Percentiles rank a stretch among this genome's conserved stretches.
These are phyloP conservation scores for Fusarium neocosmosporiellum DNA, from an alignment of 2,329 filamentous ascomycete genomes.

Conservation along the genomic window DNA sequence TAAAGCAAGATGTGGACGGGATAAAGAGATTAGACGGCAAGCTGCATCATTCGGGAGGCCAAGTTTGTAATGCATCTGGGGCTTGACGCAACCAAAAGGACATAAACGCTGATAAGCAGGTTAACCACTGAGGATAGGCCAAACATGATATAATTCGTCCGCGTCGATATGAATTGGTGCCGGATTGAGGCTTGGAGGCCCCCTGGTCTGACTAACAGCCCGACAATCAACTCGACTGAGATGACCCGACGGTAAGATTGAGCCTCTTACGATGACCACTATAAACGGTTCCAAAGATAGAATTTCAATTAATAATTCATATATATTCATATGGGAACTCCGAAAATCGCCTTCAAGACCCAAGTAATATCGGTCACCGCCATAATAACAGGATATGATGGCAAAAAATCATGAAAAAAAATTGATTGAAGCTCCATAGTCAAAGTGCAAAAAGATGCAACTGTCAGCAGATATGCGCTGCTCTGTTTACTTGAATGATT, in stretches of 20 bases:
- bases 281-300: background rate
- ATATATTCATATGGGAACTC: background rate
- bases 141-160: background rate
- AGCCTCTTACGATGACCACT: background rate
- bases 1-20: background rate
- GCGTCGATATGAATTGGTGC: background rate
- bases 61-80: background rate
- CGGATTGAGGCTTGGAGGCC: background rate
- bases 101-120: background rate
- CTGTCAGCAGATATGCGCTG: background rate
- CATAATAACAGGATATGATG: background rate
- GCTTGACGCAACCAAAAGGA: background rate
- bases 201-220: background rate
- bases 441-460: background rate
- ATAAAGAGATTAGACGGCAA: background rate
- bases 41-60: background rate
- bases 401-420: background rate
- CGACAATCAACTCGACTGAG: background rate
- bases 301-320: background rate
- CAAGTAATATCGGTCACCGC: background rate
- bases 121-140: background rate
- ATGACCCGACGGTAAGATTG: background rate
- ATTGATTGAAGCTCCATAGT: background rate
- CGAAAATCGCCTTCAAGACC: background rate
- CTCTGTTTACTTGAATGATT: slow-evolving; percentile 6